Evolutionary conservation across 768 basidiomycete species (phyloP), one percentile per base, ranked within the genome.

Genomic region (Calocera viscosa): DNA sequence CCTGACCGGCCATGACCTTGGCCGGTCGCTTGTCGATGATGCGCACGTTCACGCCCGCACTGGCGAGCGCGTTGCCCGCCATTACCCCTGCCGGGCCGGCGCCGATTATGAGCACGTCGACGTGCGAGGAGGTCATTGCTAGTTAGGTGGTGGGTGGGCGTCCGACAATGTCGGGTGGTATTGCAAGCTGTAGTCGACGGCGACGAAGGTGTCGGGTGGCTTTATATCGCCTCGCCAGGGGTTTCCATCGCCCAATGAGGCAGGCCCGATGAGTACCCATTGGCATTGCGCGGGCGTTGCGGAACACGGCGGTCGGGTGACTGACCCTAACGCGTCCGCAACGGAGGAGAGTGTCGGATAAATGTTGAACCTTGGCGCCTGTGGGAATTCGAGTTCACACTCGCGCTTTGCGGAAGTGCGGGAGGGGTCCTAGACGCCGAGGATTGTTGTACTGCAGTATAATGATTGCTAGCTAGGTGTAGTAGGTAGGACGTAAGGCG

Each of bases 21-120:
- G 71, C 70, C 11, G 84, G 79, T 84, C 83, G 77, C 73, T 84
- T 77, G 72, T 88, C 86, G 41, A 88, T 73, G 40, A 88, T 82
- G 10, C 82, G 78, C 26, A 86, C 82, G 38, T 81, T 80, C 35
- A 87, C 75, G 0, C 85, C 85, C 8, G 84, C 83, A 47, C 72
- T 79, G 10, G 79, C 81, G 35, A 88, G 79, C 1, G 81, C 85
- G 72, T 86, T 85, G 28, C 83, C 83, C 67, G 84, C 86, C 86
- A 90, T 88, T 1, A 89, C 73, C 1, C 89, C 84, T 39, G 80
- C 77, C 1, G 82, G 60, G 66, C 68, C 68, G 41, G 68, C 68
- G n/a, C 68, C 68, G 22, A 69, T 65, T 40, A 69, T 47, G 1
- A 69, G 64, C n/a, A 69, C 68, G 40, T 69, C 68, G 40, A 69